Evolutionary conservation across 768 basidiomycete genomes (phyloP).

Genomic region (Leccinum subtestaceum): DNA sequence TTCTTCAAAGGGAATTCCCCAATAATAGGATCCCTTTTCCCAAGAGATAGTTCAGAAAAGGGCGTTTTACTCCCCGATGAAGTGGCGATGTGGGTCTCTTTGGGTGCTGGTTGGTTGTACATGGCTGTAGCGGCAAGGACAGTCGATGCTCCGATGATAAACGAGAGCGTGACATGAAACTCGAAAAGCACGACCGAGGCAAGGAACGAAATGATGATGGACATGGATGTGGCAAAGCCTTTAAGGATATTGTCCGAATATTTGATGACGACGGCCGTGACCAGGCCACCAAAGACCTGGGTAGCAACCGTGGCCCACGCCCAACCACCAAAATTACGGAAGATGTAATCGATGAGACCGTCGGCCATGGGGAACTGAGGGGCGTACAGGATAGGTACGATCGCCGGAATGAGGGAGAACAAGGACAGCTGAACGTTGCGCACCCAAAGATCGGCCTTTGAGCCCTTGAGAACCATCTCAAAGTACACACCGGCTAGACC

Average conservation of each 20-base stretch:
- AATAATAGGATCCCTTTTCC: constrained; percentile 54
- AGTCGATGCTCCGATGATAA: constrained; percentile 80
- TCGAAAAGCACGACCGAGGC: constrained; percentile 90
- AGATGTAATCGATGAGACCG: constrained; percentile 56
- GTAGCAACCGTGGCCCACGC: constrained; percentile 91
- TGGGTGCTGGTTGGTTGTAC: constrained; percentile 75
- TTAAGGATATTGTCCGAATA: constrained; percentile 95
- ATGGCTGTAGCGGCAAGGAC: constrained; percentile 90
- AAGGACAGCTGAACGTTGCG: constrained; percentile 87
- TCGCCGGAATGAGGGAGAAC: constrained; percentile 87
- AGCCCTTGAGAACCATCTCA: constrained; percentile 88
- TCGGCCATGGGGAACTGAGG: constrained; percentile 40
- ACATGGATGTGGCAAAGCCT: constrained; percentile 95
- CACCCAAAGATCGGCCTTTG: constrained; percentile 83
- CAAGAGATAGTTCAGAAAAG: constrained; percentile 44
- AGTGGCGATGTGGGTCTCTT: constrained; percentile 34
- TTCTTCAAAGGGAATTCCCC: constrained; percentile 53
- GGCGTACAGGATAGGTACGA: constrained; percentile 71
- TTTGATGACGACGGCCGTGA: constrained; percentile 96
- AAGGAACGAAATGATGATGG: constrained; percentile 93
- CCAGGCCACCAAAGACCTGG: constrained; percentile 89
- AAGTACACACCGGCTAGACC: constrained; percentile 92
- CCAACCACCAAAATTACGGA: constrained; percentile 89
- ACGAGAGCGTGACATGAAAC: constrained; percentile 82
- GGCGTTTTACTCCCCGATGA: constrained; percentile 36